Evolutionary conservation across 1,284 basidiomycete species (phyloP).

Genomic region (Leccinum pachyderme): DNA sequence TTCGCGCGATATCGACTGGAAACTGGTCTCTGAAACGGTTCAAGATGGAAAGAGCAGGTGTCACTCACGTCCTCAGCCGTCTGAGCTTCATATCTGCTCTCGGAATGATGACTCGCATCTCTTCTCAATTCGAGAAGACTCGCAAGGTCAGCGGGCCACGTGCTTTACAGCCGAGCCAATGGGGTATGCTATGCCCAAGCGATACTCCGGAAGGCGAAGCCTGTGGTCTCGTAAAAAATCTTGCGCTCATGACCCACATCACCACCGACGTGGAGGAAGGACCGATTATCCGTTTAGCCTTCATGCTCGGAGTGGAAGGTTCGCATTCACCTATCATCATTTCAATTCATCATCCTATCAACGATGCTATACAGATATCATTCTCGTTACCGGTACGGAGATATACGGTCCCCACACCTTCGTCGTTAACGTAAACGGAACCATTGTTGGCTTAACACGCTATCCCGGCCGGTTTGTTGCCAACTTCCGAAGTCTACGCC

Average conservation of each 20-base stretch:
- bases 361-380: constrained; percentile 68
- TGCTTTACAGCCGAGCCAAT: constrained; percentile 96
- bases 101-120: constrained; percentile 99
- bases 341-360: constrained; percentile 13
- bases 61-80: constrained; percentile 96
- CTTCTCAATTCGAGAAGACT: constrained; percentile 99
- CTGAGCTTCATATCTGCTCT: constrained; percentile 96
- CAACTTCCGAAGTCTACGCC: constrained; percentile 89
- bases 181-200: constrained; percentile 98
- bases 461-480: constrained; percentile 85
- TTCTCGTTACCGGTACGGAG: constrained; percentile 90
- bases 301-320: constrained; percentile 96
- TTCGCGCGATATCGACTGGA: constrained; percentile 97
- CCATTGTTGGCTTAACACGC: constrained; percentile 91
- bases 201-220: constrained; percentile 99
- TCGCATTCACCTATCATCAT: constrained; percentile 20
- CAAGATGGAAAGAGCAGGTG: constrained; percentile 99
- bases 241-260: constrained; percentile 99
- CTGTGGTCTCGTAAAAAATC: constrained; percentile 97
- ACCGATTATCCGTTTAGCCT: constrained; percentile 87
- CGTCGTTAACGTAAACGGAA: constrained; percentile 97
- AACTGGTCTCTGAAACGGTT: constrained; percentile 99
- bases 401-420: constrained; percentile 92
- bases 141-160: constrained; percentile 98
- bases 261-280: constrained; percentile 98